A percentile compares a stretch with the other conserved stretches of the same genome.
These are phyloP conservation scores for Metschnikowia peoriensis DNA, from an alignment of 805 yeast species.

Conservation along the genomic window DNA sequence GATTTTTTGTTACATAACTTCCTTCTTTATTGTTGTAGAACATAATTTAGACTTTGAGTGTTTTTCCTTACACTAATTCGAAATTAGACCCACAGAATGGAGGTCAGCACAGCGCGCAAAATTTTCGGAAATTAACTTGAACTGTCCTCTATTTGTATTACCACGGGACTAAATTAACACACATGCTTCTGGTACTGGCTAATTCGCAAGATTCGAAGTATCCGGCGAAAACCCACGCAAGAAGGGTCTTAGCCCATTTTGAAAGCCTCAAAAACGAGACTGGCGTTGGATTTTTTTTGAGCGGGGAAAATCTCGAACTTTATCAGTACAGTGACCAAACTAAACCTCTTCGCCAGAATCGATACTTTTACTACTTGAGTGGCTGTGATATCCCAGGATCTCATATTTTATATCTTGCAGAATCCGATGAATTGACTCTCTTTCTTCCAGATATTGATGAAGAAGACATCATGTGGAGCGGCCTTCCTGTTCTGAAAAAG, in stretches of 20 bases:
- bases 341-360: constrained; percentile 78
- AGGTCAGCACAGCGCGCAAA: neutral
- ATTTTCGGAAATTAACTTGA: neutral
- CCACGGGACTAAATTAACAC: no score
- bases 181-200: neutral
- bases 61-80: no score
- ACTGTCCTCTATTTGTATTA: neutral
- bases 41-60: no score
- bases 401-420: constrained; percentile 58
- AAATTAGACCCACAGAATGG: no score
- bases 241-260: constrained; percentile 46
- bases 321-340: constrained; percentile 79
- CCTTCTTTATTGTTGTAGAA: no score
- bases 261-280: constrained; percentile 21
- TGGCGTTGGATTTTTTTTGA: constrained; percentile 48
- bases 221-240: constrained; percentile 81
- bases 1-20: no score
- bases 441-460: constrained; percentile 81
- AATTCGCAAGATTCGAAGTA: constrained; percentile 45
- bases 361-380: constrained; percentile 83
- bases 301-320: constrained; percentile 57
- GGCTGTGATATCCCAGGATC: constrained; percentile 84
- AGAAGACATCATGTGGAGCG: constrained; percentile 97
- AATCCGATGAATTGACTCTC: constrained; percentile 56
- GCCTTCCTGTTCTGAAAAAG: constrained; percentile 68